Evolutionary conservation across 192 early-diverging fungal genomes (phyloP), one percentile per base, ranked within the genome.

Genomic region (Dissophora globulifera): DNA sequence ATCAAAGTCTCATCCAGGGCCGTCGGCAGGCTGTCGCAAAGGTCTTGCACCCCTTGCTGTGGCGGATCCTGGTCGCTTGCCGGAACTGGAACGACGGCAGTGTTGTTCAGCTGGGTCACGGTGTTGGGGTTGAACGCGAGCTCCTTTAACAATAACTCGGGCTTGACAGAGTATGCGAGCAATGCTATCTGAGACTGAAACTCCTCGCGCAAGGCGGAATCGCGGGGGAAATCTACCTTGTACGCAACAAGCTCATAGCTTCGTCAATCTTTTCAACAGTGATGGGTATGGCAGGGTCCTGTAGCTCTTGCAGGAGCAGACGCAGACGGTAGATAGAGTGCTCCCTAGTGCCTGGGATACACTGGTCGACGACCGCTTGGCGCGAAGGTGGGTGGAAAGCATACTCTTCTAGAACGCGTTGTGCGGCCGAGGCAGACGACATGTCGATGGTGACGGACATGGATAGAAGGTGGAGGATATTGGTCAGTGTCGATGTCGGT

Each of bases 331-430:
- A 50, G 29, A 61, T 30, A 19, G 50, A 58, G 50, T 67, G 41
- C 0, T 61, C 63, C 9, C 15, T 26, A 8, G 62, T 32, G 30
- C 42, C 45, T 6, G 35, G 22, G 3, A 31, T 42, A 51, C 46
- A 55, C 15, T 30, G 40, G 13, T 67, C 17, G 22, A 62, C 51
- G 3, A 76, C 27, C 0, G 38, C 58, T 3, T 38, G 25, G 20
- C 72, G 62, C 46, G 41, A 13, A 4, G 66, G 58, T 13, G 72
- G 72, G 15, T 76, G 61, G 29, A 76, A 51, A 0, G 72, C 72
- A 33, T 49, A 76, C 17, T 67, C 58, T 20, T 76, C 72, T 2
- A 62, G 30, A n/a, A 35, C 20, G 3, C 43, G 27, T n/a, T n/a
- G n/a, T n/a, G n/a, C n/a, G n/a, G n/a, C n/a, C n/a, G n/a, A n/a